Evolutionary conservation across 352 stramenopile genomes (phyloP).

Genomic region (Saprolegnia parasitica): DNA sequence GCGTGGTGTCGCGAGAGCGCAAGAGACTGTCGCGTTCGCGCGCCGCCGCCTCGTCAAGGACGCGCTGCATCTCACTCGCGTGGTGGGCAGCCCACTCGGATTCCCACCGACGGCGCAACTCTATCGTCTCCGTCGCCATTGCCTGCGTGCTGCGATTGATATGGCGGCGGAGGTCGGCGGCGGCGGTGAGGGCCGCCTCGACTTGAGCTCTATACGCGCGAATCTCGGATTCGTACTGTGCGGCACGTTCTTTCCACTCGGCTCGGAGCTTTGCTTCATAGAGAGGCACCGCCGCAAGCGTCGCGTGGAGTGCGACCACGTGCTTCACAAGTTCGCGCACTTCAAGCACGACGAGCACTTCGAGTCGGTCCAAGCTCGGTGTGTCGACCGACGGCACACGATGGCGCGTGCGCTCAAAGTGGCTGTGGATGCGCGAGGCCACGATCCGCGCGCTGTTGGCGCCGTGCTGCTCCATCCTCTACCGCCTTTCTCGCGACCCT

Average conservation of each 20-base stretch:
- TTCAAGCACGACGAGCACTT: background rate
- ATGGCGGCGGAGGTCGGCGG: background rate
- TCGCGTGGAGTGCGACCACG: background rate
- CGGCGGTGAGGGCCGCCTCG: background rate
- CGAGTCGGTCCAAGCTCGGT: background rate
- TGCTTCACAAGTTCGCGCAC: constrained; percentile 8
- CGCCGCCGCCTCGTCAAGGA: background rate
- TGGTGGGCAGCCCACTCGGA: background rate
- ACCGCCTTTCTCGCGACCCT: background rate
- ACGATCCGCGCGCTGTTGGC: background rate
- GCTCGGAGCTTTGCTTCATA: background rate
- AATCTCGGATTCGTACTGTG: background rate
- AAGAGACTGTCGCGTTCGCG: background rate
- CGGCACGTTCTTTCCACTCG: no score
- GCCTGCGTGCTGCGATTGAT: background rate
- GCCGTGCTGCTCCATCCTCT: background rate
- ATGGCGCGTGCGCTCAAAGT: background rate
- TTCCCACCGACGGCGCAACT: background rate
- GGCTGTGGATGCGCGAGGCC: background rate
- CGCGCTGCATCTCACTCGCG: background rate
- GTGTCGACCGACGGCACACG: background rate
- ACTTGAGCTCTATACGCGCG: background rate
- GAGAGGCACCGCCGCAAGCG: background rate
- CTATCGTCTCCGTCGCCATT: background rate
- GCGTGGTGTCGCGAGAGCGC: background rate